Evolutionary conservation across 768 basidiomycete species (phyloP).

Genomic region (Amanita pallidorosea): DNA sequence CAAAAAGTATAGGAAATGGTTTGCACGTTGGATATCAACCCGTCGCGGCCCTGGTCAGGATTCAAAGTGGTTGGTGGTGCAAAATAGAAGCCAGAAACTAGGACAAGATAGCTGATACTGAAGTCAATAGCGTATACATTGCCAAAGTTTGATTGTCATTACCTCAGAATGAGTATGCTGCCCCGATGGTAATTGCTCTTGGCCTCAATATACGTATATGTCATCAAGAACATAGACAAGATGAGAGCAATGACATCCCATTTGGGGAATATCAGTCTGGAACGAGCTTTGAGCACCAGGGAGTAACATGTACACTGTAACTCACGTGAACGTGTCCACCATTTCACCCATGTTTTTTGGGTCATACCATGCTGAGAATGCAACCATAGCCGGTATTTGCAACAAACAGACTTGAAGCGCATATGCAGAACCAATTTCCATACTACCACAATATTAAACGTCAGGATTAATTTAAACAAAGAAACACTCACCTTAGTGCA

Average conservation of each 20-base stretch:
- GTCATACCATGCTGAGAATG: conserved; percentile 93
- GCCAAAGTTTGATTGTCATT: neutral
- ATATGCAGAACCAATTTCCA: conserved; percentile 99
- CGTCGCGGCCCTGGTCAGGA: conserved; percentile 23
- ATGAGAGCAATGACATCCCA: conserved; percentile 97
- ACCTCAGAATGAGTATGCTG: conserved; percentile 92
- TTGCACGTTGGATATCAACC: conserved; percentile 14
- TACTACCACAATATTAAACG: conserved; percentile 34
- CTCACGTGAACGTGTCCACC: conserved; percentile 90
- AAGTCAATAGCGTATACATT: neutral
- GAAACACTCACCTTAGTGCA: conserved; percentile 63
- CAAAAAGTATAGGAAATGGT: conserved; percentile 26
- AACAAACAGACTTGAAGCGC: conserved; percentile 96
- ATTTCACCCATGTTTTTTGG: conserved; percentile 79
- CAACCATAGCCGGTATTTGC: conserved; percentile 98
- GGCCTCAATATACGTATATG: conserved; percentile 99
- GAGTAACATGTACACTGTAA: conserved; percentile 9
- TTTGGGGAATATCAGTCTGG: conserved; percentile 90
- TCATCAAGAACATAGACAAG: conserved; percentile 93
- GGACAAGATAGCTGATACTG: conserved; percentile 71
- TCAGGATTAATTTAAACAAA: neutral
- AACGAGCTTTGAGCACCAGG: conserved; percentile 1
- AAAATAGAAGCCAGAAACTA: conserved; percentile 87
- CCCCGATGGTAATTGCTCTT: conserved; percentile 97
- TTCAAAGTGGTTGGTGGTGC: conserved; percentile 48